Conservation (phyloP, 768 basidiomycete genomes). For the Gloeophyllum trabeum region DNA sequence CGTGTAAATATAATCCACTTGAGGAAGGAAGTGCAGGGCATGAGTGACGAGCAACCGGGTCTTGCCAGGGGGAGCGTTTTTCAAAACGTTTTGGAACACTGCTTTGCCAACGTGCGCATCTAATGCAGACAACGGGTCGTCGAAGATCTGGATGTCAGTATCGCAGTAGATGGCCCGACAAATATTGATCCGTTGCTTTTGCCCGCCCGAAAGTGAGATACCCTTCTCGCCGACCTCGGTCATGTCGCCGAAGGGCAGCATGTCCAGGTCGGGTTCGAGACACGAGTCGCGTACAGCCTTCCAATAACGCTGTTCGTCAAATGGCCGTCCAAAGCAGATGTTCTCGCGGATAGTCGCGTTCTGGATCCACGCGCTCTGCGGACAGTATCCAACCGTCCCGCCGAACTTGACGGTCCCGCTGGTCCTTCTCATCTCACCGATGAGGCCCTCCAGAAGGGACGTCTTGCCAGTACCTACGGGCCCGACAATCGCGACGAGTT, state of each 20-base stretch:
- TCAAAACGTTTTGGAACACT: slow-evolving; percentile 77
- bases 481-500: slow-evolving; percentile 75
- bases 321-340: slow-evolving; percentile 77
- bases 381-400: slow-evolving; percentile 71
- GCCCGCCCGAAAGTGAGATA: slow-evolving; percentile 80
- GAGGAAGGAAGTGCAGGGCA: slow-evolving; percentile 80
- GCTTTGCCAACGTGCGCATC: slow-evolving; percentile 88
- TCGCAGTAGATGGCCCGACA: slow-evolving; percentile 82
- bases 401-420: slow-evolving; percentile 61
- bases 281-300: slow-evolving; percentile 68
- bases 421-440: slow-evolving; percentile 76
- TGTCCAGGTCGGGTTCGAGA: slow-evolving; percentile 68
- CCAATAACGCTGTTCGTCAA: slow-evolving; percentile 78
- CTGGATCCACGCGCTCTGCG: slow-evolving; percentile 91
- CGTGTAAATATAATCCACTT: slow-evolving; percentile 79
- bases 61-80: slow-evolving; percentile 48
- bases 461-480: slow-evolving; percentile 68
- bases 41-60: slow-evolving; percentile 89
- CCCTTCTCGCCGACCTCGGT: slow-evolving; percentile 83
- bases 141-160: slow-evolving; percentile 75
- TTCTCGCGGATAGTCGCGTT: slow-evolving; percentile 85
- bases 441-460: slow-evolving; percentile 60
- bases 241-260: slow-evolving; percentile 66
- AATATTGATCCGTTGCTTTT: slow-evolving; percentile 74
- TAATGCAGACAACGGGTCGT: slow-evolving; percentile 83